Evolutionary conservation across 2,329 filamentous ascomycete genomes (phyloP).

Genomic region (Colletotrichum camelliae): DNA sequence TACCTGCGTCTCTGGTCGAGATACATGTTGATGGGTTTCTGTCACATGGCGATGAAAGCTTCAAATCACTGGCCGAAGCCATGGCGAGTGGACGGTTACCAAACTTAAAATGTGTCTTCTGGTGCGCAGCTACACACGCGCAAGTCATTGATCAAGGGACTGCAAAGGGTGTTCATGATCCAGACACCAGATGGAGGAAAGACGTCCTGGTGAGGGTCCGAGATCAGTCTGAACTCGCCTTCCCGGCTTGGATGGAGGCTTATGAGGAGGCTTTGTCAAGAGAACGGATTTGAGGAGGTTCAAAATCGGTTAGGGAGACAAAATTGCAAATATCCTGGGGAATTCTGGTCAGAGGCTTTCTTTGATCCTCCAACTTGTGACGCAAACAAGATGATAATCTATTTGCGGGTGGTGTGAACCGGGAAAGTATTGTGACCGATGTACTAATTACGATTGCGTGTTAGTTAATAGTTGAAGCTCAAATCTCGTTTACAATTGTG

Average conservation of each 20-base stretch:
- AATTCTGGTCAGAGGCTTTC: too few species aligned
- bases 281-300: neutral
- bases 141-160: neutral
- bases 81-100: neutral
- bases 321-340: neutral
- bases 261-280: neutral
- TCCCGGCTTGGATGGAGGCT: neutral
- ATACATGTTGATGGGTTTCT: neutral
- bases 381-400: neutral
- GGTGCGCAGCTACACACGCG: neutral
- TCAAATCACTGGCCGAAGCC: neutral
- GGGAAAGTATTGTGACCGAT: neutral
- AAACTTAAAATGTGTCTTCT: neutral
- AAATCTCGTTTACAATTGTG: neutral
- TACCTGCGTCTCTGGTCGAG: neutral
- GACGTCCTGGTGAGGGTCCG: neutral
- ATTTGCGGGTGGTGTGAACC: neutral
- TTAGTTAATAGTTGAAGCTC: too few species aligned
- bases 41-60: neutral
- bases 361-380: too few species aligned
- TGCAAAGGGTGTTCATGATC: neutral
- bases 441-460: neutral
- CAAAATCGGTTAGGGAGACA: neutral
- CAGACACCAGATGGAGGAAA: neutral
- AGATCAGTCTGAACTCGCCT: neutral